Percentiles rank a stretch among this genome's conserved stretches.
These are phyloP conservation scores for Ephemerocybe angulata DNA, from an alignment of 768 basidiomycete species.

Conservation along the genomic window DNA sequence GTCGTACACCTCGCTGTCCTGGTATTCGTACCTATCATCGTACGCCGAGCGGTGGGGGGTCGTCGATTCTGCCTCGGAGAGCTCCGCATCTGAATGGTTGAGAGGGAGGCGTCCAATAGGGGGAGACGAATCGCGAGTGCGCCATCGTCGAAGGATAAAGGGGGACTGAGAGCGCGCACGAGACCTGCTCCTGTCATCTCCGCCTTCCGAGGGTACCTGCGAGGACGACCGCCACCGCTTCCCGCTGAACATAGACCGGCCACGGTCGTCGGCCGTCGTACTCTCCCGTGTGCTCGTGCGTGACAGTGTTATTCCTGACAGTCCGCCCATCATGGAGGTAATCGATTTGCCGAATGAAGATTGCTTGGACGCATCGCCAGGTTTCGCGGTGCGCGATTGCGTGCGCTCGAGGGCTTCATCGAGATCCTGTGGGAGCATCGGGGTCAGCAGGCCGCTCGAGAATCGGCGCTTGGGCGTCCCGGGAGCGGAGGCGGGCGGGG, in stretches of 20 bases:
- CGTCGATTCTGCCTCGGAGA: slow-evolving; percentile 52
- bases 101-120: slow-evolving; percentile 56
- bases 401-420: slow-evolving; percentile 51
- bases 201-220: slow-evolving; percentile 35
- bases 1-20: slow-evolving; percentile 48
- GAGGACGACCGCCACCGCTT: slow-evolving; percentile 50
- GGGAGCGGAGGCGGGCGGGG: slow-evolving; percentile 26
- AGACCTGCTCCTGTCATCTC: slow-evolving; percentile 37
- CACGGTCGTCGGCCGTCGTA: slow-evolving; percentile 32
- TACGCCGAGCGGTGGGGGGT: slow-evolving; percentile 62
- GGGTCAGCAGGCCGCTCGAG: slow-evolving; percentile 28
- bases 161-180: slow-evolving; percentile 79
- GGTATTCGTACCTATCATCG: slow-evolving; percentile 60
- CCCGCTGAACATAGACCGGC: slow-evolving; percentile 45
- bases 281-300: slow-evolving; percentile 45
- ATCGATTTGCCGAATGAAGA: slow-evolving; percentile 63
- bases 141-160: slow-evolving; percentile 68
- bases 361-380: slow-evolving; percentile 1
- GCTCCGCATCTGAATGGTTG: slow-evolving; percentile 58
- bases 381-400: slow-evolving; percentile 7
- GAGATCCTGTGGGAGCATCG: slow-evolving; percentile 33
- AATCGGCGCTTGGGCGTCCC: slow-evolving; percentile 33
- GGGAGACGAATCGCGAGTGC: slow-evolving; percentile 55
- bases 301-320: slow-evolving; percentile 61
- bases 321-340: slow-evolving; percentile 66